These are phyloP conservation scores for Bombardia bombarda DNA, from an alignment of 495 filamentous ascomycete genomes.

Conservation along the genomic window DNA sequence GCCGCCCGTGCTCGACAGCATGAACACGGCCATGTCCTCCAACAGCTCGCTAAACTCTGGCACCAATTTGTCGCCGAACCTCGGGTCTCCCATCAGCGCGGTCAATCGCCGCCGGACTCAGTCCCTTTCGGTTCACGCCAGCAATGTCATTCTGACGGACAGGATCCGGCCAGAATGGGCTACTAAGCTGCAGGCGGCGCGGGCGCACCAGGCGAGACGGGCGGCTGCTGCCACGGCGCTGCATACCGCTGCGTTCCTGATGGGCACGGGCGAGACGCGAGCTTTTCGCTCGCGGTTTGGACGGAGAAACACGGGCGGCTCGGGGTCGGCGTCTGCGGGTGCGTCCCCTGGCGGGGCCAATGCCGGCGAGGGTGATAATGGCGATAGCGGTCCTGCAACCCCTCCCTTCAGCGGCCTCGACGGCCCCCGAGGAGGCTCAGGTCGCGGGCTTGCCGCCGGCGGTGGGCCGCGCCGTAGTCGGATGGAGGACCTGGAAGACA, in stretches of 20 bases:
- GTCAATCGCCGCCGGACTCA: slow-evolving; percentile 55
- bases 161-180: slow-evolving; percentile 90
- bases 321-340: slow-evolving; percentile 19
- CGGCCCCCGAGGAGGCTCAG: slow-evolving; percentile 4
- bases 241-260: slow-evolving; percentile 90
- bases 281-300: slow-evolving; percentile 39
- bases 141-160: slow-evolving; percentile 85
- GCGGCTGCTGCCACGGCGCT: slow-evolving; percentile 91
- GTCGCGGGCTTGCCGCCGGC: slow-evolving; percentile 4
- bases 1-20: slow-evolving; percentile 24
- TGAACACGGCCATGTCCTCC: slow-evolving; percentile 63
- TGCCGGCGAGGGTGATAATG: slow-evolving; percentile 20
- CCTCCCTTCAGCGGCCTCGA: slow-evolving; percentile 19
- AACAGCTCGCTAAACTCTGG: slow-evolving; percentile 45
- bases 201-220: slow-evolving; percentile 73
- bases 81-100: slow-evolving; percentile 16
- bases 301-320: slow-evolving; percentile 37
- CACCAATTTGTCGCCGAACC: slow-evolving; percentile 32
- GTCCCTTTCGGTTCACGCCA: slow-evolving; percentile 72
- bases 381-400: slow-evolving; percentile 20
- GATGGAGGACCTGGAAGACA: slow-evolving; percentile 85
- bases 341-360: slow-evolving; percentile 20
- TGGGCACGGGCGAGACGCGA: slow-evolving; percentile 52
- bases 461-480: slow-evolving; percentile 50
- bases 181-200: slow-evolving; percentile 76